Percentiles rank a stretch among this genome's conserved stretches.
Conservation (phyloP, 768 basidiomycete species). For the Boletus edulis region DNA sequence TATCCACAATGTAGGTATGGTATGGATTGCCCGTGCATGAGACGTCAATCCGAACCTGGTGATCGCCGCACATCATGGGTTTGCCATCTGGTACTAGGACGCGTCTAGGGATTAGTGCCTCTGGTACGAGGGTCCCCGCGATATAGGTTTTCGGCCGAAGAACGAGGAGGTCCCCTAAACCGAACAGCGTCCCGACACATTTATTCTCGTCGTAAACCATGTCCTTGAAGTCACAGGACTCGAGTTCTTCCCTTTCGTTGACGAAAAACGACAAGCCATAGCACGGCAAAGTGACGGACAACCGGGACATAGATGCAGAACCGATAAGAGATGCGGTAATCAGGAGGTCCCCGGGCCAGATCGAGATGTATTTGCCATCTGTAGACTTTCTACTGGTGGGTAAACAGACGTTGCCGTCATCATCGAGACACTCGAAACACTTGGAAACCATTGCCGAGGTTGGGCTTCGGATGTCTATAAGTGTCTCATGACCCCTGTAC, state of each 20-base stretch:
- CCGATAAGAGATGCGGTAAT: neutral
- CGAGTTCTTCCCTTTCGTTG: neutral
- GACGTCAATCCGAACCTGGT: neutral
- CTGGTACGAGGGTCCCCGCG: neutral
- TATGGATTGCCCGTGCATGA: too few species aligned
- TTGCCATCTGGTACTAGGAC: neutral
- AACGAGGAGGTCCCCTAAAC: neutral
- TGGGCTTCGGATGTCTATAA: conserved; percentile 18
- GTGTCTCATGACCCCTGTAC: neutral
- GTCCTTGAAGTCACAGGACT: neutral
- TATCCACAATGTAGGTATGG: neutral
- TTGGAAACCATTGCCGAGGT: neutral
- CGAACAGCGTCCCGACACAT: neutral
- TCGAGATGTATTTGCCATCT: too few species aligned
- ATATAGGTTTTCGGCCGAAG: neutral
- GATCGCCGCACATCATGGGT: neutral
- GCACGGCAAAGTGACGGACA: too few species aligned
- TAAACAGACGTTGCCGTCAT: too few species aligned
- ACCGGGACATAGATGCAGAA: too few species aligned
- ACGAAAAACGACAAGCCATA: neutral
- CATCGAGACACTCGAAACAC: neutral
- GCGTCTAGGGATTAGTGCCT: neutral
- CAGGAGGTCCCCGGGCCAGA: neutral
- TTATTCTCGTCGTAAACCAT: neutral
- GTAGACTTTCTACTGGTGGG: too few species aligned